Evolutionary conservation across 2,329 filamentous ascomycete species (phyloP).

Genomic region (Venturia carpophila): DNA sequence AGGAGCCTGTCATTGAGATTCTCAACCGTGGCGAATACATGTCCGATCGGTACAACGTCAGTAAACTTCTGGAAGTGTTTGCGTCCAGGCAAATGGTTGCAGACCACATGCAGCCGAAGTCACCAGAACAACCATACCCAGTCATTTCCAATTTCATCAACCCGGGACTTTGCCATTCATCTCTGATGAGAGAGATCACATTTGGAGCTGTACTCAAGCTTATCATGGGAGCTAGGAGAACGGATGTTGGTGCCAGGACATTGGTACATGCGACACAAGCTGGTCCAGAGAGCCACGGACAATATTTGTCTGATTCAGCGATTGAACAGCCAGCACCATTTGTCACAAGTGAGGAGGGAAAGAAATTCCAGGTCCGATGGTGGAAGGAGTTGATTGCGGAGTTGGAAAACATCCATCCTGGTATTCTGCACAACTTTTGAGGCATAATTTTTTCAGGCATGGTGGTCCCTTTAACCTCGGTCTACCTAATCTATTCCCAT

Average conservation of each 20-base stretch:
- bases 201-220: conserved; percentile 7
- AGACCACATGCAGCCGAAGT: conserved; percentile 17
- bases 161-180: conserved; percentile 21
- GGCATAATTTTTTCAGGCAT: background rate
- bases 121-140: conserved; percentile 14
- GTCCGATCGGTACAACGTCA: conserved; percentile 23
- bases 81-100: conserved; percentile 21
- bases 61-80: conserved; percentile 27
- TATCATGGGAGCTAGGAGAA: conserved; percentile 15
- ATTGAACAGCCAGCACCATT: background rate
- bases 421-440: conserved; percentile 10
- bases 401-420: conserved; percentile 12
- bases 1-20: conserved; percentile 21
- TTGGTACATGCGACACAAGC: conserved; percentile 16
- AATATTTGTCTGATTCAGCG: conserved; percentile 15
- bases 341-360: conserved; percentile 10
- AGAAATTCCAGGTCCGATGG: background rate
- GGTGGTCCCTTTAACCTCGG: no score
- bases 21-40: conserved; percentile 22
- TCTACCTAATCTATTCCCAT: no score
- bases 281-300: conserved; percentile 17
- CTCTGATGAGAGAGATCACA: conserved; percentile 19
- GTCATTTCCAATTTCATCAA: conserved; percentile 21
- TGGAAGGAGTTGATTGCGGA: conserved; percentile 15
- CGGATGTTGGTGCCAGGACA: conserved; percentile 18